A percentile compares a stretch with the other conserved stretches of the same genome.
Evolutionary conservation across 768 basidiomycete species (phyloP).

Genomic region (Hypholoma fasciculare): DNA sequence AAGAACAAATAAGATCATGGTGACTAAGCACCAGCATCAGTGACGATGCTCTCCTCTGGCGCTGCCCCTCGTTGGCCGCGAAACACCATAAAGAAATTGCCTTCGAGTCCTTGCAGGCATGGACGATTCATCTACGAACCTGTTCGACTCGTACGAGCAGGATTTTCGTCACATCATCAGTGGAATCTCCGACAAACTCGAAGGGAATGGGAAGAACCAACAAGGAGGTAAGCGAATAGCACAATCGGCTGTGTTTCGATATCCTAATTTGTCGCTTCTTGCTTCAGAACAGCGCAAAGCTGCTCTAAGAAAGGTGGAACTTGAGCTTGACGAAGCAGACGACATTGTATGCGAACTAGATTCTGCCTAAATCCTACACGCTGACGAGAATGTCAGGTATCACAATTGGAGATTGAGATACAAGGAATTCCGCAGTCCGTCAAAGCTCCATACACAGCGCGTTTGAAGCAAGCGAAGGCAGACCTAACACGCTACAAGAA

Average conservation of each 20-base stretch:
- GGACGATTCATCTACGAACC: constrained; percentile 69
- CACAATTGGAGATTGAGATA: constrained; percentile 93
- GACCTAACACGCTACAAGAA: constrained; percentile 79
- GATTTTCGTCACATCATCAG: constrained; percentile 77
- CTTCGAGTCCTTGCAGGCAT: constrained; percentile 19
- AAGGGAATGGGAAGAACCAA: constrained; percentile 63
- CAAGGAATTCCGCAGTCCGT: constrained; percentile 90
- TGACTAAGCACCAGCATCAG: background rate
- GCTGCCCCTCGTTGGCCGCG: no score
- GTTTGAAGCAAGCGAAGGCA: constrained; percentile 68
- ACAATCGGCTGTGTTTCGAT: background rate
- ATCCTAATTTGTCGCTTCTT: background rate
- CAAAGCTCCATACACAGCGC: constrained; percentile 62
- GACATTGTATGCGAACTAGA: constrained; percentile 67
- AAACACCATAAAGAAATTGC: no score
- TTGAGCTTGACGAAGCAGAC: constrained; percentile 92
- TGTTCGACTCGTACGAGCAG: constrained; percentile 81
- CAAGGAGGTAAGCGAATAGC: constrained; percentile 58
- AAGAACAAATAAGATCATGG: background rate
- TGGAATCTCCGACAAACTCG: constrained; percentile 74
- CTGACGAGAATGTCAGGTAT: constrained; percentile 52
- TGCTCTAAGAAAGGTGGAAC: constrained; percentile 75
- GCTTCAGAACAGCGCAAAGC: constrained; percentile 77
- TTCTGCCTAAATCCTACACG: background rate
- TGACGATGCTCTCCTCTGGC: no score